phyloP scores from a whole-genome alignment of 2,329 filamentous ascomycete genomes.

The Bipolaris zeicola region DNA sequence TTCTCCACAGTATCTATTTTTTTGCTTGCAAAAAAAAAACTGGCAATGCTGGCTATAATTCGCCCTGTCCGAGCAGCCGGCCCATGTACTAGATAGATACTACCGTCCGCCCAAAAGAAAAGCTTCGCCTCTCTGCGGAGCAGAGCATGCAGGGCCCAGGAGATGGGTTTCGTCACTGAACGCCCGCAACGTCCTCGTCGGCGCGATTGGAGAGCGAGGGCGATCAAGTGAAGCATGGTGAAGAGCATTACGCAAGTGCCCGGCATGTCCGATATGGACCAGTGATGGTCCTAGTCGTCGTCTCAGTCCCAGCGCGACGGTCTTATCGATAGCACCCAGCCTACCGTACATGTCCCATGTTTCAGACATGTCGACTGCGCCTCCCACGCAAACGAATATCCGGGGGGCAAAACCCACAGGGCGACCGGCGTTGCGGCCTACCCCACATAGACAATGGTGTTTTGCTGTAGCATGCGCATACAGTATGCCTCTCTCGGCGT shows the following conservation, averaged over 20 bases:
- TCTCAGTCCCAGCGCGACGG: constrained; percentile 29
- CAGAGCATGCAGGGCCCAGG: constrained; percentile 17
- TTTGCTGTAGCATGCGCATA: constrained; percentile 9
- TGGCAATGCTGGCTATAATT: constrained; percentile 11
- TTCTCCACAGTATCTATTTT: background rate
- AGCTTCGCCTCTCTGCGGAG: constrained; percentile 19
- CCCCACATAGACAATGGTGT: constrained; percentile 19
- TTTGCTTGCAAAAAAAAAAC: background rate
- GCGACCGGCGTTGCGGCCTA: constrained; percentile 38
- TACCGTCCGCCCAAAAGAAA: constrained; percentile 24
- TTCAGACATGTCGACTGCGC: constrained; percentile 42
- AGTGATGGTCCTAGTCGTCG: constrained; percentile 15
- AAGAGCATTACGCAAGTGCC: constrained; percentile 32
- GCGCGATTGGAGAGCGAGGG: constrained; percentile 35
- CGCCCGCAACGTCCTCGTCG: constrained; percentile 20
- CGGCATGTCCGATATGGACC: constrained; percentile 28
- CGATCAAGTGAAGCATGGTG: constrained; percentile 31
- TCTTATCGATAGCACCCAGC: constrained; percentile 43
- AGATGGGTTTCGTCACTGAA: constrained; percentile 35
- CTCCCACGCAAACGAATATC: constrained; percentile 33
- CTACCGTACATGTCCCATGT: constrained; percentile 29
- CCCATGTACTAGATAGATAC: constrained; percentile 34
- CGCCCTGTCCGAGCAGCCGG: constrained; percentile 29
- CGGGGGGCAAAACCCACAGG: constrained; percentile 26
- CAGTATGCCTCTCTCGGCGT: too few species aligned